These are phyloP conservation scores for Gastrodia elata DNA, from an alignment of 106 monocot species.

Conservation along the genomic window DNA sequence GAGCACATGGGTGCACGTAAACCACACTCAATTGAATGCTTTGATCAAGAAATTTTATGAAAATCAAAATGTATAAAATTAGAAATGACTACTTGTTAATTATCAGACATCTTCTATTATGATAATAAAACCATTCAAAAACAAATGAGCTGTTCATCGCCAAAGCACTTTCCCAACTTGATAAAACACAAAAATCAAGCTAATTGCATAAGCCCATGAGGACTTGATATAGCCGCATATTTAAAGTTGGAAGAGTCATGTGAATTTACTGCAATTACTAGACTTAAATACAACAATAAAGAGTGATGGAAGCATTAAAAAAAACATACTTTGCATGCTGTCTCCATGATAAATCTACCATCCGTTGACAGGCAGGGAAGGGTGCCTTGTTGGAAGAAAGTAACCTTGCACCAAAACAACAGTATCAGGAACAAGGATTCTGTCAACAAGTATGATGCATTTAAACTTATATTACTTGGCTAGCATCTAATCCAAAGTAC, in stretches of 20 bases:
- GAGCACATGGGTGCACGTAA: neutral
- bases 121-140: neutral
- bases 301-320: neutral
- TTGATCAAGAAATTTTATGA: neutral
- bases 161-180: neutral
- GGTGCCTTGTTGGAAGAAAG: constrained; percentile 98
- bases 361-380: constrained; percentile 86
- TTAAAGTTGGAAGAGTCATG: neutral
- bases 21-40: neutral
- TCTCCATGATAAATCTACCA: constrained; percentile 96
- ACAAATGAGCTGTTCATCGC: neutral
- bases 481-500: constrained; percentile 89
- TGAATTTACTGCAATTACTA: neutral
- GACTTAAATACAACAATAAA: neutral
- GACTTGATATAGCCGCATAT: neutral
- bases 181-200: neutral
- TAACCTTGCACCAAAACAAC: constrained; percentile 45
- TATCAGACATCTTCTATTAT: neutral
- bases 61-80: neutral
- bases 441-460: constrained; percentile 2
- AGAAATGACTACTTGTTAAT: neutral
- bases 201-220: neutral
- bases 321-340: constrained; percentile 57
- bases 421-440: constrained; percentile 5
- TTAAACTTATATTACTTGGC: constrained; percentile 51